These are phyloP conservation scores for Candida incommunis DNA, from an alignment of 805 yeast species.

Conservation along the genomic window DNA sequence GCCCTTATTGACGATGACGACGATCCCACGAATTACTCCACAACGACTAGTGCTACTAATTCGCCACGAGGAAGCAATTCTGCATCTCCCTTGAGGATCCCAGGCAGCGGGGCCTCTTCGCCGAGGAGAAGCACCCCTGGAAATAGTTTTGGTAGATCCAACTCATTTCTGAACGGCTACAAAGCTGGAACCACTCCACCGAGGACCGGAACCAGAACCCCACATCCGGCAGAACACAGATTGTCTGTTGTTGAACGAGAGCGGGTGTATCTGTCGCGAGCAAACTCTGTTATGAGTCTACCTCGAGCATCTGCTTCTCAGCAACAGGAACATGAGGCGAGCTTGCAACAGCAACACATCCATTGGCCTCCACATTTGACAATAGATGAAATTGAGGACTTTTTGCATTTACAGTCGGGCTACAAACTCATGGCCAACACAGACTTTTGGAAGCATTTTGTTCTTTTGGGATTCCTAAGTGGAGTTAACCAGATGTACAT, in stretches of 20 bases:
- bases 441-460: conserved; percentile 35
- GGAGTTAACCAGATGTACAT: conserved; percentile 61
- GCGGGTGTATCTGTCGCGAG: background rate
- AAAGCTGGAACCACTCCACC: background rate
- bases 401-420: background rate
- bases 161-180: background rate
- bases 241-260: conserved; percentile 3
- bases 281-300: background rate
- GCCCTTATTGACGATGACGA: background rate
- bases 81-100: no score
- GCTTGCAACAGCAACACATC: background rate
- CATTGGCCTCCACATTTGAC: background rate
- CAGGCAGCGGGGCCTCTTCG: background rate
- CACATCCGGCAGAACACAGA: background rate
- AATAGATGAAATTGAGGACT: background rate
- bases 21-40: no score
- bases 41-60: background rate
- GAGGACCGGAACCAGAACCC: background rate
- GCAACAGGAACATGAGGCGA: background rate
- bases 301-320: background rate
- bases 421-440: conserved; percentile 12
- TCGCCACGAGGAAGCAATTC: no score
- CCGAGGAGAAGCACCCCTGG: background rate
- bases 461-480: conserved; percentile 36
- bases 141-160: background rate